These are phyloP conservation scores for Neofusicoccum kwambonambiense DNA, from an alignment of 2,329 filamentous ascomycete species.

Conservation along the genomic window DNA sequence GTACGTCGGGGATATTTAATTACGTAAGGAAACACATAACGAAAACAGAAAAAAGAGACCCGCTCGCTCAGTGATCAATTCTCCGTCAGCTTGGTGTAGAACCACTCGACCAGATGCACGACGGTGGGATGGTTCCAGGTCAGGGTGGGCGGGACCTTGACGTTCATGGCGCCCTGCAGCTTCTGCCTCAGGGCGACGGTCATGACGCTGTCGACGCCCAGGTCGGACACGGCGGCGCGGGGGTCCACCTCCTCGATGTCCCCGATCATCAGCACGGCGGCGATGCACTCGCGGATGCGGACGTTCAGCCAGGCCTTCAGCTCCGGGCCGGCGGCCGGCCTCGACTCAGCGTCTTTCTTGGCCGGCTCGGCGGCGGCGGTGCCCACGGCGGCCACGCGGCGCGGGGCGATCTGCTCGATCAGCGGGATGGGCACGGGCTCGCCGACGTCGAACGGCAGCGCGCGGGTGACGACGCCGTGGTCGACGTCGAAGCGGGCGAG, in stretches of 20 bases:
- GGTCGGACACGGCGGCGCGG: conserved; percentile 34
- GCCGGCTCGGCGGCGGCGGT: not conserved
- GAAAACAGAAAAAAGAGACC: not conserved
- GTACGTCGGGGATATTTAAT: no score
- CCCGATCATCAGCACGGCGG: conserved; percentile 32
- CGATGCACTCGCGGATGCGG: conserved; percentile 36
- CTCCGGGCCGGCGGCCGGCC: not conserved
- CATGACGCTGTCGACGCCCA: conserved; percentile 45
- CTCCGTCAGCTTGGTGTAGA: conserved; percentile 27
- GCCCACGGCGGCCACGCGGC: not conserved
- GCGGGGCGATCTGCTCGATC: conserved; percentile 30
- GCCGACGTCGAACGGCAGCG: conserved; percentile 30
- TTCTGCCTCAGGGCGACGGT: conserved; percentile 36
- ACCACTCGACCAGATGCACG: conserved; percentile 38
- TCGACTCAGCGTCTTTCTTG: not conserved
- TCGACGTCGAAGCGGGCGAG: conserved; percentile 36
- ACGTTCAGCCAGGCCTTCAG: conserved; percentile 30
- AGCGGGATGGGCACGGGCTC: conserved; percentile 30
- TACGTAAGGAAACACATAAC: not conserved
- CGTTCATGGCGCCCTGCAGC: conserved; percentile 34
- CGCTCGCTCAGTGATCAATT: no score
- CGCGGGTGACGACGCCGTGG: conserved; percentile 41
- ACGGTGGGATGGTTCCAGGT: conserved; percentile 45
- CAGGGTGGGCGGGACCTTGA: conserved; percentile 42
- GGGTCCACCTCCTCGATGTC: conserved; percentile 36